Evolutionary conservation across 106 monocot genomes (phyloP).

Genomic region (Dioscorea alata): DNA sequence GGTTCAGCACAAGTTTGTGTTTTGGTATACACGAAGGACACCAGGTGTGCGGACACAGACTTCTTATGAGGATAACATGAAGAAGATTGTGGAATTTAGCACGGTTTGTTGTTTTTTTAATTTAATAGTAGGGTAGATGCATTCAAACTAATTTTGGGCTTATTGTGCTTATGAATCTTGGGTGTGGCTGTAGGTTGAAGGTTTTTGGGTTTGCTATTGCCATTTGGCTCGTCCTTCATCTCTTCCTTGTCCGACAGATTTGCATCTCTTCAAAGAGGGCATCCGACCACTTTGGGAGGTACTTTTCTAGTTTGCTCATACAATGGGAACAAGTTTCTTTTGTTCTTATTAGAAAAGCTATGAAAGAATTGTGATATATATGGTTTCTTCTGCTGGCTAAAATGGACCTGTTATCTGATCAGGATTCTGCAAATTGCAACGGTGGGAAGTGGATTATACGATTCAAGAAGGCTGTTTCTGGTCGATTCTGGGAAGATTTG

Average conservation of each 20-base stretch:
- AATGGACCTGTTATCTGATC: background rate
- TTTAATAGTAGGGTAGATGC: background rate
- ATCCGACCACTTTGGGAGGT: constrained; percentile 98
- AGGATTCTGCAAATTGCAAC: constrained; percentile 68
- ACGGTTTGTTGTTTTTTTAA: constrained; percentile 45
- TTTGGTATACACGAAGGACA: constrained; percentile 83
- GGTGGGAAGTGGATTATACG: constrained; percentile 97
- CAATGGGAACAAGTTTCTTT: background rate
- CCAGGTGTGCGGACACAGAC: constrained; percentile 68
- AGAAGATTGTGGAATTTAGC: constrained; percentile 88
- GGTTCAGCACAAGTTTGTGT: constrained; percentile 76
- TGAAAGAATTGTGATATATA: background rate
- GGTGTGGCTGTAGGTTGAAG: constrained; percentile 59
- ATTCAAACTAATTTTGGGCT: background rate
- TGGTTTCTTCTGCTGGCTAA: background rate
- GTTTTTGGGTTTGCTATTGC: constrained; percentile 96
- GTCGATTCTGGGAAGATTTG: constrained; percentile 97
- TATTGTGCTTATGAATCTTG: background rate
- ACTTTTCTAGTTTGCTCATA: background rate
- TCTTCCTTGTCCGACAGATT: constrained; percentile 81
- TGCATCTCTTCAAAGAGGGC: constrained; percentile 95
- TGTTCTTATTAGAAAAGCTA: background rate
- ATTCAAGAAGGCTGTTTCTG: constrained; percentile 87
- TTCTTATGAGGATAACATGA: constrained; percentile 97
- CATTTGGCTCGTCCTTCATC: constrained; percentile 75